Base-by-base conservation (phyloP, 441 rosid genomes). In the Adansonia madagascariensis region DNA sequence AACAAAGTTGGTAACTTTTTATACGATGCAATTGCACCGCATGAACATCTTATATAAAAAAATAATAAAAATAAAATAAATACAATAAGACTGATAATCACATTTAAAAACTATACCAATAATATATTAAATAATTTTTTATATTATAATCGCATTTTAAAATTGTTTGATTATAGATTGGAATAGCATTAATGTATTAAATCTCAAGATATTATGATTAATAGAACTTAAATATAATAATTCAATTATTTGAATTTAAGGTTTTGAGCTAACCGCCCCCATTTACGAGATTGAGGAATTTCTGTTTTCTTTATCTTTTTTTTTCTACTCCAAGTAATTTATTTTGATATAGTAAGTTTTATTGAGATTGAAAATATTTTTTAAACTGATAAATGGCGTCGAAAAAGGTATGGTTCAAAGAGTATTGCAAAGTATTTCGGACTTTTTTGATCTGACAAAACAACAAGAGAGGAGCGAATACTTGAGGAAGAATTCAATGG, bases 321-420 rank as follows among this genome's bases (percentile, higher is more conserved):
- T 31, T 22, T 39, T 5, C 18, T 18, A 47, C 1, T 17, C 31
- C 8, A 27, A 27, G 31, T 27, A 27, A 27, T 27, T 27, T 27
- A 27, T 27, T 27, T 27, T 27, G 10, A 17, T 2, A 49, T 4
- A 39, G 8, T 39, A 39, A 39, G 4, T 44, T 22, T 17, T 27
- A 18, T 50, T 15, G 20, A 31, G 47, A 5, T 14, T 15, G 47
- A 35, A 2, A 7, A 1, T 10, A 39, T 79, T 5, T 18, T n/a
- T 75, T 81, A 83, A 27, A 83, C 59, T 78, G 64, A 71, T 83
- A 9, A 83, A 83, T 55, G 80, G 80, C 0, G 77, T 80, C 3
- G 27, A 81, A 8, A 76, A 80, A 15, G 11, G 43, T 3, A 75
- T 78, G 73, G 74, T 83, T 15, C 81, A 80, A 41, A 64, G 68